Evolutionary conservation across 1,284 basidiomycete genomes (phyloP), one percentile per base, ranked within the genome.

Genomic region (Trichosporon sp.): DNA sequence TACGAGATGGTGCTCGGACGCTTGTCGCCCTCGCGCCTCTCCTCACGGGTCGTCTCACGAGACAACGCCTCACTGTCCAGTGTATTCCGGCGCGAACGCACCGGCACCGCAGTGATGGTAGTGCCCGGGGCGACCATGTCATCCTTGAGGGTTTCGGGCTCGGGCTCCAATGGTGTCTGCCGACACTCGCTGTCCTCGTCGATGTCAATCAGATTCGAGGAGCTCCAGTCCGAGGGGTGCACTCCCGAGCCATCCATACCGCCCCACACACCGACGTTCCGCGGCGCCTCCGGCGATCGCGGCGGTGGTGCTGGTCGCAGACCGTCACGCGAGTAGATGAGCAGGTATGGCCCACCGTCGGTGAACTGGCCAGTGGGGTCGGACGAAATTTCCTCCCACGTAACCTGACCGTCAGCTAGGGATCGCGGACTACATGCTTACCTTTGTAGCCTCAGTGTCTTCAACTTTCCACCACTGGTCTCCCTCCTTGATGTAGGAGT

Each of bases 291-390:
- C 11, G 65, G 40, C 7, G 21, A 43, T 4, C 40, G 12, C 21
- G 21, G 40, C 21, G 65, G 65, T 6, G 26, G 21, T 32, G 21
- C 43, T 4, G 69, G 72, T 1, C 72, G 68, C 14, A 73, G 70
- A 14, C 79, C 77, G 11, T 76, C 73, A 14, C 78, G 71, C 12
- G 75, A 77, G 61, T 80, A 79, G 16, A 80, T 43, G 7, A 80
- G 71, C n/a, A 77, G 63, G 67, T 81, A 82, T 4, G 81, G 78
- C 2, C 81, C 81, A 8, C 80, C 81, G 43, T 82, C 81, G 72
- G 81, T 81, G 68, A 75, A 82, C 67, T 79, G 69, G 1, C 81
- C 81, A 0, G 79, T 81, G 61, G 70, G 73, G 73, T 83, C 81
- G 2, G 16, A 66, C 16, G 67, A 68, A 11, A 83, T 77, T 0